Percentiles rank a stretch among this genome's conserved stretches.
Evolutionary conservation across 1,284 basidiomycete genomes (phyloP).

Genomic region (Hypsizygus ulmarius): DNA sequence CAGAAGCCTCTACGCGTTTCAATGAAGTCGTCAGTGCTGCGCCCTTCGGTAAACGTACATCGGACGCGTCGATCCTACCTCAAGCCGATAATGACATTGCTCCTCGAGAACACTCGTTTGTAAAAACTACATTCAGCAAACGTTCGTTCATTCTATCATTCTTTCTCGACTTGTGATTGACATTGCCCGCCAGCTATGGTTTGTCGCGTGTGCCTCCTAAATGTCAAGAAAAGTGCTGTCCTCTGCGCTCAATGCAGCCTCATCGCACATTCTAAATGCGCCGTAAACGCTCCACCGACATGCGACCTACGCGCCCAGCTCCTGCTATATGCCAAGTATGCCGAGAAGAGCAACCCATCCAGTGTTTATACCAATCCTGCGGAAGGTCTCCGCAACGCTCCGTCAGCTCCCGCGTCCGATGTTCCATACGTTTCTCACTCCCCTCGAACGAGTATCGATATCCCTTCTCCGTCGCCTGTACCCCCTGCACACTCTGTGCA

Average conservation of each 20-base stretch:
- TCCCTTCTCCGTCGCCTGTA: slow-evolving; percentile 30
- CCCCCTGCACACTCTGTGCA: slow-evolving; percentile 33
- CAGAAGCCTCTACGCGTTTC: slow-evolving; percentile 29
- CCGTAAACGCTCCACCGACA: slow-evolving; percentile 67
- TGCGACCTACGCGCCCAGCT: slow-evolving; percentile 83
- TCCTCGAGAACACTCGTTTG: slow-evolving; percentile 76
- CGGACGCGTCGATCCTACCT: slow-evolving; percentile 38
- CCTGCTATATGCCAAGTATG: slow-evolving; percentile 68
- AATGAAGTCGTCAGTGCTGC: slow-evolving; percentile 30
- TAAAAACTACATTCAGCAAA: slow-evolving; percentile 91
- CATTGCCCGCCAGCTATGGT: slow-evolving; percentile 62
- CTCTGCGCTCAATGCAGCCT: slow-evolving; percentile 89
- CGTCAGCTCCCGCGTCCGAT: slow-evolving; percentile 53
- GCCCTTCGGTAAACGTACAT: slow-evolving; percentile 37
- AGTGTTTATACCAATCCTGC: slow-evolving; percentile 52
- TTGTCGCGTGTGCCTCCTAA: slow-evolving; percentile 80
- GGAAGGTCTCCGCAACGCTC: slow-evolving; percentile 44
- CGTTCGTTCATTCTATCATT: slow-evolving; percentile 48
- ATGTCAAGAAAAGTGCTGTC: slow-evolving; percentile 84
- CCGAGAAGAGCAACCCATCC: slow-evolving; percentile 56
- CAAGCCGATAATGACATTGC: slow-evolving; percentile 50
- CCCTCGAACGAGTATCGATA: slow-evolving; percentile 52
- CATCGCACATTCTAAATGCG: slow-evolving; percentile 83
- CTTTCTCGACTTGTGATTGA: slow-evolving; percentile 21
- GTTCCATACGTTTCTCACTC: slow-evolving; percentile 46